Conservation (phyloP, 2,329 filamentous ascomycete species). For the Cadophora luteo-olivacea region DNA sequence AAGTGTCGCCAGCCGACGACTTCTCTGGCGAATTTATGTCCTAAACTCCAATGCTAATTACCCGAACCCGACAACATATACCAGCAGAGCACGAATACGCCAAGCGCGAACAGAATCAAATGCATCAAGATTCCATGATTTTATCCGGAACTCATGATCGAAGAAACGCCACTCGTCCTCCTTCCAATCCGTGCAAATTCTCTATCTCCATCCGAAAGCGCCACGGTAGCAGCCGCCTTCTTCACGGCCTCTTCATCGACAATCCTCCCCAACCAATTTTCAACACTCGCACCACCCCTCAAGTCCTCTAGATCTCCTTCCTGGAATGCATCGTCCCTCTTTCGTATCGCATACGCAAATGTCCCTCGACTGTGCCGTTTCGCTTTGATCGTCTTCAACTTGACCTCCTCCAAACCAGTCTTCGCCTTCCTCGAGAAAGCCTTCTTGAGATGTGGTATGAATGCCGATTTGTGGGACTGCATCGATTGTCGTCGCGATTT, state of each 20-base stretch:
- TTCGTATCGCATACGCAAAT: slow-evolving; percentile 16
- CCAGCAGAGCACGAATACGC: background rate
- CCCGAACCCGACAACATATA: too few relatives aligned
- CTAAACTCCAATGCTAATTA: background rate
- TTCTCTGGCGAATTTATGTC: background rate
- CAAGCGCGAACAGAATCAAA: background rate
- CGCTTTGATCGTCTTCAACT: slow-evolving; percentile 16
- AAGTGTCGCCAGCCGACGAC: background rate
- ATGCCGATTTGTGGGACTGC: slow-evolving; percentile 1
- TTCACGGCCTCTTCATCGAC: slow-evolving; percentile 14
- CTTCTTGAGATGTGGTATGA: slow-evolving; percentile 16
- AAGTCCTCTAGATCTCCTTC: background rate
- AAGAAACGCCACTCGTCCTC: background rate
- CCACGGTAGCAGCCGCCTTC: slow-evolving; percentile 11
- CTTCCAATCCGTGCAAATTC: slow-evolving; percentile 9
- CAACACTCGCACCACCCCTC: slow-evolving; percentile 1
- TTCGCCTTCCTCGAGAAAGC: background rate
- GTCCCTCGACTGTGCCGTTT: slow-evolving; percentile 4
- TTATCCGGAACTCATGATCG: background rate
- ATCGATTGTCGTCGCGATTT: slow-evolving; percentile 3
- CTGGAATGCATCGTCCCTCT: slow-evolving; percentile 13
- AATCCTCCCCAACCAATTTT: slow-evolving; percentile 12
- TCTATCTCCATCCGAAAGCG: background rate
- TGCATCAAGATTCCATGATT: background rate
- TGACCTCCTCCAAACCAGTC: slow-evolving; percentile 12